phyloP scores from a whole-genome alignment of 2,329 filamentous ascomycete genomes.

The Chlorencoelia australis region DNA sequence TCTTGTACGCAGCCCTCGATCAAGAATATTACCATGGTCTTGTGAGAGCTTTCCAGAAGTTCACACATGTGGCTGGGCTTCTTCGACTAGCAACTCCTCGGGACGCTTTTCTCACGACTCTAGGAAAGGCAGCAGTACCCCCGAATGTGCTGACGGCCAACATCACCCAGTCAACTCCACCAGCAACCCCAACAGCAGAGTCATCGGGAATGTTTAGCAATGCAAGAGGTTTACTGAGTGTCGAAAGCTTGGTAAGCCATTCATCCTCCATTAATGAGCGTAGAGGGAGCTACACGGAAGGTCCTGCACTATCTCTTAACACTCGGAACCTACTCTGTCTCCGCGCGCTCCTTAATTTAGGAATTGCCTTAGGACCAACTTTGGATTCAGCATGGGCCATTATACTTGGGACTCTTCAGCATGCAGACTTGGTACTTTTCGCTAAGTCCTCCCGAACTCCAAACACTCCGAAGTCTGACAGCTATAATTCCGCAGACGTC shows the following conservation, averaged over 20 bases:
- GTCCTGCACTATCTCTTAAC: constrained; percentile 49
- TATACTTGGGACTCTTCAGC: constrained; percentile 81
- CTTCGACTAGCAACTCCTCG: constrained; percentile 75
- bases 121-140: constrained; percentile 88
- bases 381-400: constrained; percentile 82
- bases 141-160: constrained; percentile 61
- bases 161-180: constrained; percentile 38
- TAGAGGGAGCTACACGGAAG: constrained; percentile 49
- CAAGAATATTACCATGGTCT: constrained; percentile 88
- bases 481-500: constrained; percentile 28
- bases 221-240: constrained; percentile 61
- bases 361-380: constrained; percentile 86
- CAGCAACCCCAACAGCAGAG: constrained; percentile 40
- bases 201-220: constrained; percentile 52
- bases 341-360: constrained; percentile 83
- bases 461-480: constrained; percentile 37
- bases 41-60: constrained; percentile 87
- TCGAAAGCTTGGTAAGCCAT: constrained; percentile 58
- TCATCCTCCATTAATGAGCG: constrained; percentile 48
- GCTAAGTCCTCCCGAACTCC: constrained; percentile 44
- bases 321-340: constrained; percentile 86
- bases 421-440: constrained; percentile 80
- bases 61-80: constrained; percentile 88
- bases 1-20: constrained; percentile 83
- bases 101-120: constrained; percentile 87